These are phyloP conservation scores for Fusarium piperis DNA, from an alignment of 2,329 filamentous ascomycete species.

Conservation along the genomic window DNA sequence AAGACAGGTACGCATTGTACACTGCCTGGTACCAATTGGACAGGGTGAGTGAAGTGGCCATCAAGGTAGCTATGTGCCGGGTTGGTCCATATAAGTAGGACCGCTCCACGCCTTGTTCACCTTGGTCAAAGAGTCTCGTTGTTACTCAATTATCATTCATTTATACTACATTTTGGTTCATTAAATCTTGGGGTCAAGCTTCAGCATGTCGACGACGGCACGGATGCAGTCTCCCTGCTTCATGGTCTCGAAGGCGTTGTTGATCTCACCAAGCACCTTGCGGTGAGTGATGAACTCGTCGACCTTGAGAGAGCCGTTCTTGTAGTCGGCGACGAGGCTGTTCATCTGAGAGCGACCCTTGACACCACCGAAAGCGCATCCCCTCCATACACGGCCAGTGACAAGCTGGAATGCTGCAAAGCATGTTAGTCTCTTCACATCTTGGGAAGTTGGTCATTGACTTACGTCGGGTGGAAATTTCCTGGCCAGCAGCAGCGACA, in stretches of 20 bases:
- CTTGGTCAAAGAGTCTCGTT: slow-evolving; percentile 6
- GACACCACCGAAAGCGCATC: slow-evolving; percentile 97
- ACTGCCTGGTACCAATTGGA: slow-evolving; percentile 14
- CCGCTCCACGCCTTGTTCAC: neutral
- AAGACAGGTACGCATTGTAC: slow-evolving; percentile 1
- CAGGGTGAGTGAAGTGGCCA: slow-evolving; percentile 12
- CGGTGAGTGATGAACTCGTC: slow-evolving; percentile 99
- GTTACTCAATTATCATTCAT: slow-evolving; percentile 35
- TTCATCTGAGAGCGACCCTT: slow-evolving; percentile 95
- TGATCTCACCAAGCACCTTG: slow-evolving; percentile 83
- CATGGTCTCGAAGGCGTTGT: slow-evolving; percentile 92
- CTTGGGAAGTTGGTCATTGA: slow-evolving; percentile 38
- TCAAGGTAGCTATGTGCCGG: slow-evolving; percentile 25
- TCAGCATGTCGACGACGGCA: slow-evolving; percentile 80
- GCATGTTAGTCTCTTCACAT: slow-evolving; percentile 36
- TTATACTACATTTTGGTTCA: slow-evolving; percentile 39
- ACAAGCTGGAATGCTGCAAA: slow-evolving; percentile 92
- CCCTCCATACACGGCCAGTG: slow-evolving; percentile 97
- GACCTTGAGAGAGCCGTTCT: slow-evolving; percentile 90
- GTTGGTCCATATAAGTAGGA: slow-evolving; percentile 16
- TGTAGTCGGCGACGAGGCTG: slow-evolving; percentile 87
- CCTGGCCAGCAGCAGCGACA: slow-evolving; percentile 94
- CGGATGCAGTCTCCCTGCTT: slow-evolving; percentile 97
- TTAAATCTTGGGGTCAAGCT: slow-evolving; percentile 37
- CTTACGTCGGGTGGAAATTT: slow-evolving; percentile 93